Conservation (phyloP, 2,329 filamentous ascomycete species). For the Pseudocercospora pini-densiflorae region DNA sequence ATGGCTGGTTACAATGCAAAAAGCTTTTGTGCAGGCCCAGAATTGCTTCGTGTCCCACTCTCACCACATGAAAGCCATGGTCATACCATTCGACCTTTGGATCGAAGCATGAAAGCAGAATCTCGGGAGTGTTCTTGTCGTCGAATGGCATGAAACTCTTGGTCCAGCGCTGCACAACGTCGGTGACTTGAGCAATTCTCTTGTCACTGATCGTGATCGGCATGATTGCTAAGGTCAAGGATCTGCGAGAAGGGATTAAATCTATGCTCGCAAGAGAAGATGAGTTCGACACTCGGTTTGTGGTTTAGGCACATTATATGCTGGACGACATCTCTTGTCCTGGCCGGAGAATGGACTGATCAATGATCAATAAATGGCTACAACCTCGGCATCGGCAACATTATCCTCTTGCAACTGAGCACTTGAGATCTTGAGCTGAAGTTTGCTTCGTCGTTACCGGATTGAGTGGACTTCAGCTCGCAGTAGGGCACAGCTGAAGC, state of each 20-base stretch:
- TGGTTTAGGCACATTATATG: background rate
- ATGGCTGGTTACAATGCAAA: conserved; percentile 19
- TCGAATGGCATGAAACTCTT: conserved; percentile 6
- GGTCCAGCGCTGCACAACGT: conserved; percentile 2
- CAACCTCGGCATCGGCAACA: background rate
- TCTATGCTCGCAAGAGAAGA: background rate
- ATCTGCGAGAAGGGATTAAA: background rate
- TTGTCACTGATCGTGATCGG: conserved; percentile 10
- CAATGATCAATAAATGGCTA: background rate
- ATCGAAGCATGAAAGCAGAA: conserved; percentile 5
- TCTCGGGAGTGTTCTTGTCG: background rate
- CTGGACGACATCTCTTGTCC: background rate
- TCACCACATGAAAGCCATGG: conserved; percentile 16
- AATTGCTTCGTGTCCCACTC: conserved; percentile 12
- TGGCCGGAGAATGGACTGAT: background rate
- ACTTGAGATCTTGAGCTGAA: background rate
- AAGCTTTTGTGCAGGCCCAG: conserved; percentile 14
- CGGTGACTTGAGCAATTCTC: conserved; percentile 9
- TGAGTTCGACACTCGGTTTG: background rate
- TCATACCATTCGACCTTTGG: conserved; percentile 17
- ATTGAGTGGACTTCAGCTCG: background rate
- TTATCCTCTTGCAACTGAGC: background rate
- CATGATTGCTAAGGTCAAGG: background rate
- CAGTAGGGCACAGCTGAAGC: background rate
- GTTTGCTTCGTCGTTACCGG: background rate